Conservation (phyloP, 805 yeast genomes). For the Zygoascus biomembranicola region DNA sequence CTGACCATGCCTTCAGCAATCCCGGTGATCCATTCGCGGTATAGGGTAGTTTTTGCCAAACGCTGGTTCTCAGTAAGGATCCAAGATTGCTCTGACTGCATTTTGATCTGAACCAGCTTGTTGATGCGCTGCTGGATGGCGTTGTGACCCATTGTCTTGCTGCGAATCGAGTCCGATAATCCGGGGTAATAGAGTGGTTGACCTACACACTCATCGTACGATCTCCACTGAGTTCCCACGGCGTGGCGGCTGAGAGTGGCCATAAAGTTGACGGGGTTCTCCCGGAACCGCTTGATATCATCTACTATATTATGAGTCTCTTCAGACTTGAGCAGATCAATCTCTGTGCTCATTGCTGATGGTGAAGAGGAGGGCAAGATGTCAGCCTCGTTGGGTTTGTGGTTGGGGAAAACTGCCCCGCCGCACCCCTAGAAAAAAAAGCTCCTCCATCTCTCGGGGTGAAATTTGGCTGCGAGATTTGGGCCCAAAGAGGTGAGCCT, state of each 20-base stretch:
- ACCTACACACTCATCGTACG: constrained; percentile 32
- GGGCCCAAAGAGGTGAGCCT: too few relatives aligned
- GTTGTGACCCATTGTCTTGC: constrained; percentile 25
- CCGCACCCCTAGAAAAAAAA: too few relatives aligned
- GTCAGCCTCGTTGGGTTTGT: not conserved
- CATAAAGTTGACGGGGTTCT: constrained; percentile 28
- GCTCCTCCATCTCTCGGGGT: too few relatives aligned
- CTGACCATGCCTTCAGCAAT: constrained; percentile 25
- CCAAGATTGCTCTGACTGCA: constrained; percentile 24
- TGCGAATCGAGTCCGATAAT: constrained; percentile 23
- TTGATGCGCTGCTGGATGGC: constrained; percentile 24
- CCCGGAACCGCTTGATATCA: constrained; percentile 30
- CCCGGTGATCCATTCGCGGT: constrained; percentile 24
- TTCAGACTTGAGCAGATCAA: not conserved
- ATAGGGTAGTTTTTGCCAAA: constrained; percentile 20
- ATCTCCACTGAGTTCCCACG: constrained; percentile 30
- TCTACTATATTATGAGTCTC: constrained; percentile 18
- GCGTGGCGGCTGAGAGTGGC: constrained; percentile 24
- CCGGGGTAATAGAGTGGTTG: constrained; percentile 27
- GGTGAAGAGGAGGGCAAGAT: not conserved
- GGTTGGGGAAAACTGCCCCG: not conserved
- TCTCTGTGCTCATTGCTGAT: not conserved
- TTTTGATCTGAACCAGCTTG: constrained; percentile 25
- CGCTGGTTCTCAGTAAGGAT: constrained; percentile 18
- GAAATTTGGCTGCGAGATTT: too few relatives aligned